A percentile compares a stretch with the other conserved stretches of the same genome.
Conservation (phyloP, 257 asterid species). For the Oldenlandia corymbosa region DNA sequence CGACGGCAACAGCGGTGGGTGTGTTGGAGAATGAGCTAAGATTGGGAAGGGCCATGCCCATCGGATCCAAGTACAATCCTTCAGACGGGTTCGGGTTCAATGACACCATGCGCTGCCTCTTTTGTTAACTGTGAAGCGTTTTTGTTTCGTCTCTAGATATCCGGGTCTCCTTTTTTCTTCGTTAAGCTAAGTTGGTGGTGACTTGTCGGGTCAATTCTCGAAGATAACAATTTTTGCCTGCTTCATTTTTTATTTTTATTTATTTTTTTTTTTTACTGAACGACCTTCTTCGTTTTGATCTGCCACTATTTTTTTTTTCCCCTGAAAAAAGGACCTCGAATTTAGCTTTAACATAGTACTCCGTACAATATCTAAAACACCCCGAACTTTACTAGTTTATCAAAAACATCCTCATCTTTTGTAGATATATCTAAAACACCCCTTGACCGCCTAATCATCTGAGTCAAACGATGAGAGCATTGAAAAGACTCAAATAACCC, state of each 20-base stretch:
- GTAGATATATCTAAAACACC: too few relatives aligned
- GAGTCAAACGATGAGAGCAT: too few relatives aligned
- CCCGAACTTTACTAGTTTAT: too few relatives aligned
- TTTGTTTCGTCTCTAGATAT: background rate
- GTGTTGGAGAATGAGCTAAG: conserved; percentile 52
- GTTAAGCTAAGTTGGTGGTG: too few relatives aligned
- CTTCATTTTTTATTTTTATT: background rate
- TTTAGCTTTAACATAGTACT: too few relatives aligned
- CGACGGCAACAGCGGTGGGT: conserved; percentile 22
- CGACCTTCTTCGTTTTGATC: too few relatives aligned
- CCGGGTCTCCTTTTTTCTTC: conserved; percentile 4
- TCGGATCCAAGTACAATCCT: conserved; percentile 43
- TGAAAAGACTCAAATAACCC: too few relatives aligned
- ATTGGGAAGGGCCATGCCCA: conserved; percentile 71
- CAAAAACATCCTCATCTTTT: too few relatives aligned
- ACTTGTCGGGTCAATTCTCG: conserved; percentile 4
- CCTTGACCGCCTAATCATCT: too few relatives aligned
- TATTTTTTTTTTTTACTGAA: background rate
- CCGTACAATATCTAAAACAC: too few relatives aligned
- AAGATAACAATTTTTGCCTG: background rate
- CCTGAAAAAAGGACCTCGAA: too few relatives aligned
- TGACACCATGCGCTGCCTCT: conserved; percentile 11
- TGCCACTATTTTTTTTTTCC: too few relatives aligned
- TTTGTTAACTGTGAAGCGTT: background rate
- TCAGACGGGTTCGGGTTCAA: conserved; percentile 42